Evolutionary conservation across 75 land plant species (phyloP).

Genomic region (Picea glauca): DNA sequence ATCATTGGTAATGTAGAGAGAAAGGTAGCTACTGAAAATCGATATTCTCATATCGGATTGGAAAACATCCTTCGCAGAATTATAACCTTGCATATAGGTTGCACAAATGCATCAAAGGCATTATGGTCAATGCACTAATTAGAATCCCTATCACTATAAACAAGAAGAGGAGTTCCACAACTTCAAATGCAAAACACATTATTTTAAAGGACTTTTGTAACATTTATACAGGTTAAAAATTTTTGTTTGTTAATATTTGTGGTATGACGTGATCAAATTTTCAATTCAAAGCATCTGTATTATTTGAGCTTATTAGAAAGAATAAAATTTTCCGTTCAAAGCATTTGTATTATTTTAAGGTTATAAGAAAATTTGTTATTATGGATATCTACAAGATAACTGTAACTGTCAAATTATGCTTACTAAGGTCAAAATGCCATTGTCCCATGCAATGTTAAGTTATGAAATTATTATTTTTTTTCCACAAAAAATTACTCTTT

Average conservation of each 20-base stretch:
- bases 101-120: not conserved
- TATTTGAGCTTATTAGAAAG: too few species aligned
- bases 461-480: not conserved
- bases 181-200: not conserved
- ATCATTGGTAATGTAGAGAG: too few species aligned
- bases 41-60: too few species aligned
- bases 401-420: conserved; percentile 81
- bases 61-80: not conserved
- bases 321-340: not conserved
- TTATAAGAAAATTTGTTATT: not conserved
- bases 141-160: not conserved
- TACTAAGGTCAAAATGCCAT: conserved; percentile 80
- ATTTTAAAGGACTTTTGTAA: not conserved
- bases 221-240: not conserved
- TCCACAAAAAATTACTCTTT: too few species aligned
- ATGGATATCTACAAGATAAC: conserved; percentile 44
- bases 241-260: not conserved
- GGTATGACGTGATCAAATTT: not conserved
- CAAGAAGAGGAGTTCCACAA: not conserved
- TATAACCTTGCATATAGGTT: not conserved
- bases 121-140: not conserved
- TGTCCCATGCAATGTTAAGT: conserved; percentile 70
- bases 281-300: too few species aligned
- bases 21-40: too few species aligned
- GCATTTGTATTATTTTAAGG: not conserved